Conservation (phyloP, 176 grass and related monocot genomes). For the Rhynchospora pubera region DNA sequence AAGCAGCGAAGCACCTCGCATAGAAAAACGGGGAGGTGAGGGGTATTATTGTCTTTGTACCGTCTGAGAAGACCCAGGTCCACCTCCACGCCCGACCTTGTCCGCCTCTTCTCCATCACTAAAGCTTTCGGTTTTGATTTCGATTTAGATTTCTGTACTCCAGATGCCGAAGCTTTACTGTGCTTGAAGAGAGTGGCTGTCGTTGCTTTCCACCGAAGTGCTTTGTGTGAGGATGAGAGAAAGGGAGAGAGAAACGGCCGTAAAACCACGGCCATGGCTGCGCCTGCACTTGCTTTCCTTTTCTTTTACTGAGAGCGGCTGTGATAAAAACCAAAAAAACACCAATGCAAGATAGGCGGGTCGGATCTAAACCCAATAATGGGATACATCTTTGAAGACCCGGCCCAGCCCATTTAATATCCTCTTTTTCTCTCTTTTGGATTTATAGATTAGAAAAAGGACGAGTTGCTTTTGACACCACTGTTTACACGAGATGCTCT, state of each 20-base stretch:
- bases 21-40: slow-evolving; percentile 66
- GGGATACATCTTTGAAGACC: neutral
- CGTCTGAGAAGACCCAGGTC: slow-evolving; percentile 51
- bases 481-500: neutral
- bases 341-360: neutral
- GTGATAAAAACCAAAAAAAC: no score
- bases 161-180: neutral
- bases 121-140: slow-evolving; percentile 12
- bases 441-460: neutral
- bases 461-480: neutral
- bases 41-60: slow-evolving; percentile 19
- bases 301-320: neutral
- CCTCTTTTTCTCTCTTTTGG: no score
- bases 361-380: neutral
- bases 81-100: slow-evolving; percentile 54
- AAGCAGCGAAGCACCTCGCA: slow-evolving; percentile 68
- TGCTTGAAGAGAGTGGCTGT: neutral
- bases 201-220: neutral
- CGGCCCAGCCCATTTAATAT: neutral
- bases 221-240: neutral
- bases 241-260: neutral
- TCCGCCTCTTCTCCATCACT: slow-evolving; percentile 49
- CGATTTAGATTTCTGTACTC: neutral
- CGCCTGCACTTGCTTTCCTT: neutral
- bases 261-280: neutral